Base-by-base conservation (phyloP, 2,329 filamentous ascomycete species). In the Diaporthe australafricana region DNA sequence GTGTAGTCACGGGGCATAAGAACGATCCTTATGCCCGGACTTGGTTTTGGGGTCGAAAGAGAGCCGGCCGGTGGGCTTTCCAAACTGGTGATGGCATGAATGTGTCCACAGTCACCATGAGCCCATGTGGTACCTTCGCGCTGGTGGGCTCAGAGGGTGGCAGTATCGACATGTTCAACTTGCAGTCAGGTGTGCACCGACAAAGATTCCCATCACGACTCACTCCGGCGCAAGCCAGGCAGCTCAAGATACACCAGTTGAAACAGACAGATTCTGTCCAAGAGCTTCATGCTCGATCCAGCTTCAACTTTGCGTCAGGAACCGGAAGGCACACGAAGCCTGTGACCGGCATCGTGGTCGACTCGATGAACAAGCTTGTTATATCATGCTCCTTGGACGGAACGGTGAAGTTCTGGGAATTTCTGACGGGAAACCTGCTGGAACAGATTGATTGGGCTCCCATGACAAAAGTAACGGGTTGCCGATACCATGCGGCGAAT, bases 31-130 rank as follows among this genome's bases (percentile, higher is more conserved):
- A 90, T 79, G 96, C 95, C 22, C 90, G 96, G 68, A 98, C 96
- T 1, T 99, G 96, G 96, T 98, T 98, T 83, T 98, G 96, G 95
- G 96, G 96, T 7, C 92, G 94, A 70, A 98, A 97, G 83, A 91
- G 93, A 77, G 95, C 96, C 62, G 96, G 96, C 14, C 89, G 96
- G 74, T 99, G 96, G 96, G 92, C 93, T 0, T 94, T 99, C 76
- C 91, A 93, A 75, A 98, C 95, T 0, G 89, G 92, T 50, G 96
- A 99, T 82, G 89, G 90, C 22, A 89, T 90, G n/a, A 89, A 94
- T 77, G 96, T 98, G 72, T 90, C 93, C 75, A 96, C 93, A 68
- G 94, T 99, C 25, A 90, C 95, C 14, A 92, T 99, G 73, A 98
- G 94, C 68, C 89, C 94, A 1, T 99, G 96, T 78, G 96, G 96